Evolutionary conservation across 2,329 filamentous ascomycete species (phyloP).

Genomic region (Fusarium sp.): DNA sequence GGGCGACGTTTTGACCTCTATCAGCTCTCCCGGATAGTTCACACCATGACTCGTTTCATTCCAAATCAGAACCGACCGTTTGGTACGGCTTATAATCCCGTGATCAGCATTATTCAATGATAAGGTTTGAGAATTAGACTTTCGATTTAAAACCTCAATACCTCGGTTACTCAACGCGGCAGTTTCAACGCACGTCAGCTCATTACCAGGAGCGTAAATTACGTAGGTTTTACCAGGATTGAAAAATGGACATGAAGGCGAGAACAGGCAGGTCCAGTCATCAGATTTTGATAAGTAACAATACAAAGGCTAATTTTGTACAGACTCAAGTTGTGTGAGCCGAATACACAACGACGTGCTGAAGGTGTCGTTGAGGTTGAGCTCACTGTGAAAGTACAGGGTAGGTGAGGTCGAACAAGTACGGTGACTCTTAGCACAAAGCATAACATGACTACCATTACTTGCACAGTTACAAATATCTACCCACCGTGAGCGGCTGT

Average conservation of each 20-base stretch:
- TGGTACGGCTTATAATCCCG: background rate
- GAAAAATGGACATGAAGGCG: background rate
- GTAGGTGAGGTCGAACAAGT: background rate
- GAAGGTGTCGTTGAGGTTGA: background rate
- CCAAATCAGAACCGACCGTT: conserved; percentile 2
- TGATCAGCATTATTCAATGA: background rate
- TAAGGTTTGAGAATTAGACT: background rate
- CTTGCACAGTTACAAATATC: background rate
- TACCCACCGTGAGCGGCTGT: background rate
- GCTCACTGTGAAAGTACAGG: background rate
- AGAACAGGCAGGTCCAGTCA: no score
- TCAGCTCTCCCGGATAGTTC: background rate
- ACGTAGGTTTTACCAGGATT: background rate
- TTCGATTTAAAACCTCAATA: background rate
- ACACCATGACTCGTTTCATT: conserved; percentile 24
- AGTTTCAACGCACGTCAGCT: background rate
- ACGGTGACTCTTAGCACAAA: background rate
- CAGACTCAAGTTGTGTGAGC: background rate
- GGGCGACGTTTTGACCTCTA: background rate
- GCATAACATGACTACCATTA: background rate
- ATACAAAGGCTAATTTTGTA: background rate
- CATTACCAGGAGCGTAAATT: background rate
- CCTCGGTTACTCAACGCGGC: background rate
- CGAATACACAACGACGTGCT: background rate
- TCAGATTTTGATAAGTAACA: no score